Evolutionary conservation across 2,329 filamentous ascomycete species (phyloP), one percentile per base, ranked within the genome.

Genomic region (Amauroascus verrucosus): DNA sequence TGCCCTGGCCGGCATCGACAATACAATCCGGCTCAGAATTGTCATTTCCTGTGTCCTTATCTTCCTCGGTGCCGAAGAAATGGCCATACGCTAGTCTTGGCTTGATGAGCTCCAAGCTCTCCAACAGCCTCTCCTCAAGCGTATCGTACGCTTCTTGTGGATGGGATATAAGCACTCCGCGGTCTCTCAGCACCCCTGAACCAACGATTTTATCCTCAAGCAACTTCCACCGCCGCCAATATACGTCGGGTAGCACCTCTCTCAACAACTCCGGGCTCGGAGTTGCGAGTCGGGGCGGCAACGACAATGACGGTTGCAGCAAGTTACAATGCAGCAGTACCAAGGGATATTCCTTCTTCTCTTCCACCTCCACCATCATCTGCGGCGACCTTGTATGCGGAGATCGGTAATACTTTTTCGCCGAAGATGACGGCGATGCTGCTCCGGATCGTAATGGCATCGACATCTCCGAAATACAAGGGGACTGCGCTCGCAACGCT

Each of bases 161-260:
- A 62, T 84, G 81, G 0, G 78, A 75, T n/a, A 84, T 80, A 53
- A 84, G 68, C 14, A 84, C 70, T 0, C 78, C 81, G 13, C 81
- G 72, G 40, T 77, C 70, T 64, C 77, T 72, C n/a, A 83, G 67
- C 35, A 79, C 74, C 1, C 76, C 75, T 3, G 77, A 76, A 0
- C 64, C 68, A 38, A 66, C 52, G 28, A 78, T 67, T 57, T 79
- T 81, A 52, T 80, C 77, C 56, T 75, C 73, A 11, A 84, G 64
- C 2, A 79, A 62, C 38, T 76, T 75, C 70, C 63, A 80, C 60
- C 69, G 68, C 64, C 57, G 68, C 68, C 57, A 71, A 56, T 72
- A 74, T 44, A 66, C 61, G 1, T 64, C 47, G 0, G 78, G 78
- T 54, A 82, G 68, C 6, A 77, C 65, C 30, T 76, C 74, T 45